A percentile compares a stretch with the other conserved stretches of the same genome.
These are phyloP conservation scores for Phytophthora hybrid DNA, from an alignment of 352 stramenopile species.

Conservation along the genomic window DNA sequence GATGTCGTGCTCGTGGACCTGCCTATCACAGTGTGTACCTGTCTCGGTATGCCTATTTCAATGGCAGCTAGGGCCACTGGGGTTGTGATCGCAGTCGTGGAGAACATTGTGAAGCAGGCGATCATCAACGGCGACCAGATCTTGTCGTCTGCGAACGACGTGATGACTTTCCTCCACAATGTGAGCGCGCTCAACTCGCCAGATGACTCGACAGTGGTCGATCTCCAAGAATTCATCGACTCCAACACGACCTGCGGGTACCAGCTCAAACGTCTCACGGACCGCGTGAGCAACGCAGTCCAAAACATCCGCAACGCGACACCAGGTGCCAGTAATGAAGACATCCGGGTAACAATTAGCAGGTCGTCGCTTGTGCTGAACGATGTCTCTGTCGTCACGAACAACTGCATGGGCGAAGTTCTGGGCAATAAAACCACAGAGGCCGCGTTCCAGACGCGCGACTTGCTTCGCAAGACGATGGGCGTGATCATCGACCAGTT, in stretches of 20 bases:
- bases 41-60: slow-evolving; percentile 43
- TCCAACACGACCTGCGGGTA: slow-evolving; percentile 30
- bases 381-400: slow-evolving; percentile 30
- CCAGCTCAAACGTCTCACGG: slow-evolving; percentile 25
- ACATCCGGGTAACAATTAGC: slow-evolving; percentile 32
- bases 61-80: slow-evolving; percentile 24
- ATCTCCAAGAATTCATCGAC: slow-evolving; percentile 34
- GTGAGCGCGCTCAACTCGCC: slow-evolving; percentile 26
- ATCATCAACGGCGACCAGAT: slow-evolving; percentile 30
- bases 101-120: slow-evolving; percentile 32
- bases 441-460: slow-evolving; percentile 25
- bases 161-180: slow-evolving; percentile 31
- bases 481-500: slow-evolving; percentile 56
- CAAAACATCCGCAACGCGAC: slow-evolving; percentile 34
- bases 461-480: slow-evolving; percentile 36
- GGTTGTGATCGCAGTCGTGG: slow-evolving; percentile 29
- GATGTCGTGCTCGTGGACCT: slow-evolving; percentile 59
- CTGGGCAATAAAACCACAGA: slow-evolving; percentile 30
- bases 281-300: slow-evolving; percentile 16
- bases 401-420: slow-evolving; percentile 40
- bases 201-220: slow-evolving; percentile 24
- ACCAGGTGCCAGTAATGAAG: slow-evolving; percentile 17
- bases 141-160: slow-evolving; percentile 22
- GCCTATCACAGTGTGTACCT: slow-evolving; percentile 51
- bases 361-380: slow-evolving; percentile 23